A percentile compares a stretch with the other conserved stretches of the same genome.
phyloP scores from a whole-genome alignment of 1,284 basidiomycete genomes.

The Apiotrichum gamsii region DNA sequence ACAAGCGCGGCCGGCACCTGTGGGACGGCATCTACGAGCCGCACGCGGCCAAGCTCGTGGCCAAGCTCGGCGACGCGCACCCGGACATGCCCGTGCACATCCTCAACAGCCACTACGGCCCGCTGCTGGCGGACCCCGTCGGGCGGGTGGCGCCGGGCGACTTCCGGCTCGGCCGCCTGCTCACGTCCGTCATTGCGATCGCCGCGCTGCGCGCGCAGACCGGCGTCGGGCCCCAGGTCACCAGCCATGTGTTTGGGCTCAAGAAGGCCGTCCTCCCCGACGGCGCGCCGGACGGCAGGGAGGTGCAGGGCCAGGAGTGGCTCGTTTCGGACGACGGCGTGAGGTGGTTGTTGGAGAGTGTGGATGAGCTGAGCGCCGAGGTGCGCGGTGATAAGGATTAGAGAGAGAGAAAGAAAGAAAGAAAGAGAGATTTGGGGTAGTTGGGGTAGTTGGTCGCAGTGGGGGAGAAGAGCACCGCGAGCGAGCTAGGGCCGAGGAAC shows the following conservation, averaged over 20 bases:
- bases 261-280: conserved; percentile 60
- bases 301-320: conserved; percentile 62
- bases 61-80: conserved; percentile 74
- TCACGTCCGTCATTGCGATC: conserved; percentile 83
- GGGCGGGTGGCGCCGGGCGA: conserved; percentile 42
- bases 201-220: conserved; percentile 85
- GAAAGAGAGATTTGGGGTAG: too few species aligned
- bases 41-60: conserved; percentile 78
- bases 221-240: conserved; percentile 83
- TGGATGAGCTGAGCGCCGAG: conserved; percentile 55
- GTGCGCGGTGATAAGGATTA: too few species aligned
- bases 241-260: conserved; percentile 86
- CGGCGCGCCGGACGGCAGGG: conserved; percentile 54
- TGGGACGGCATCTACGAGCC: conserved; percentile 93
- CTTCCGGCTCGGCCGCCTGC: conserved; percentile 60
- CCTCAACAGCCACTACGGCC: conserved; percentile 80
- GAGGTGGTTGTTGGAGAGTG: conserved; percentile 80
- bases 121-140: conserved; percentile 71
- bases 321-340: conserved; percentile 83
- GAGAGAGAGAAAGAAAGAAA: too few species aligned
- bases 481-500: too few species aligned
- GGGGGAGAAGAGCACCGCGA: too few species aligned
- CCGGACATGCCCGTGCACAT: conserved; percentile 72
- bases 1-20: conserved; percentile 59
- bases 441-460: too few species aligned